These are phyloP conservation scores for Zoysia pacifica DNA, from an alignment of 176 grass and related monocot genomes.

Conservation along the genomic window DNA sequence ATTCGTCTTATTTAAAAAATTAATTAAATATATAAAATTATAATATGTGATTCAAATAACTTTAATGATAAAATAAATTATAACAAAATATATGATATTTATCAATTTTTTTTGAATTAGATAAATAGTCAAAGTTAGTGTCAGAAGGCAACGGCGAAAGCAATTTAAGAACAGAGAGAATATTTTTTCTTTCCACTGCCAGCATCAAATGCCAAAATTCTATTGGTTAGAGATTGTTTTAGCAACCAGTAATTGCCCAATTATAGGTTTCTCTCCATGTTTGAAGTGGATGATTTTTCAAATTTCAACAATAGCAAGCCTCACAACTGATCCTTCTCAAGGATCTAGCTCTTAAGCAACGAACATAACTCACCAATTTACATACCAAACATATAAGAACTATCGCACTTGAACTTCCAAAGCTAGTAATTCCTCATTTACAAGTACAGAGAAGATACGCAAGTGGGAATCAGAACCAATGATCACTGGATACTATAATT, in stretches of 20 bases:
- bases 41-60: too few relatives aligned
- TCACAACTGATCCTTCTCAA: not conserved
- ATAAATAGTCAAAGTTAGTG: too few relatives aligned
- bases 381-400: constrained; percentile 24
- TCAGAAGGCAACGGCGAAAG: too few relatives aligned
- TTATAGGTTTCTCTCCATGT: not conserved
- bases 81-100: too few relatives aligned
- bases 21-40: too few relatives aligned
- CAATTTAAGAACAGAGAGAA: too few relatives aligned
- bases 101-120: too few relatives aligned
- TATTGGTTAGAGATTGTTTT: not conserved
- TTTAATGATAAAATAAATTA: too few relatives aligned
- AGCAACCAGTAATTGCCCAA: not conserved
- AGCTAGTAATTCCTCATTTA: constrained; percentile 40
- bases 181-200: too few relatives aligned
- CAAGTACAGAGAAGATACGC: not conserved
- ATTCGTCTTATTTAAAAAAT: too few relatives aligned
- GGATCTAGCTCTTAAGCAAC: constrained; percentile 3
- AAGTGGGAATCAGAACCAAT: constrained; percentile 6
- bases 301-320: not conserved
- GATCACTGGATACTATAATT: constrained; percentile 5
- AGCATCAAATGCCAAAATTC: too few relatives aligned
- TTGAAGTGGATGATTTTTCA: not conserved
- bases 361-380: constrained; percentile 8
- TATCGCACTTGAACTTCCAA: constrained; percentile 12